Base-by-base conservation (phyloP, 2,329 filamentous ascomycete genomes). In the Pyrenochaeta sp. region DNA sequence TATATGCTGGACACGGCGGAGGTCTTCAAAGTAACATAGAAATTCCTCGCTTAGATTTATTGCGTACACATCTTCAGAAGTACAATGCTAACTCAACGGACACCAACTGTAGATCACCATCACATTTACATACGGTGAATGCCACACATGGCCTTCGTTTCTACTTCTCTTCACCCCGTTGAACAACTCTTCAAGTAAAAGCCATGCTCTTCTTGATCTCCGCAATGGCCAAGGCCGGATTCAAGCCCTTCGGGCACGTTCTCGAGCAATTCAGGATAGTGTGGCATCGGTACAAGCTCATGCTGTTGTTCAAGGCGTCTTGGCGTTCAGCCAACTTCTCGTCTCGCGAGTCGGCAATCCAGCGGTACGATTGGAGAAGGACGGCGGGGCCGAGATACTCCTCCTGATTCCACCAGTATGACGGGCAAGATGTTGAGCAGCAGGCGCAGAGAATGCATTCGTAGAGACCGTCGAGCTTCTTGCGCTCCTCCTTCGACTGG, bases 401-500 rank as follows among this genome's bases (percentile, higher is more conserved):
- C 81, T 98, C 93, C 68, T 90, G 88, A 84, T 99, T 99, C 95
- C 95, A 99, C 95, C 95, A 99, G 85, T 99, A 99, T 15, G 92
- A 97, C n/a, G 95, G 95, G 85, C 95, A 99, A 41, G 94, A 97
- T 18, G 95, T 99, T 66, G 91, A 95, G 88, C 95, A 99, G 88
- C 95, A 99, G 69, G 94, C 94, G 84, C 95, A 99, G 54, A 99
- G 89, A 79, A 99, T 98, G 82, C 95, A 99, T 82, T 99, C 95
- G 83, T 99, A 98, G 27, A 98, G 87, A 63, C 95, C 95, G 76
- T 98, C 95, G 50, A 99, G 89, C 88, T 97, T 99, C 82, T 88
- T 91, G 75, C 95, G 92, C 68, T 99, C 94, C 68, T 87, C 92
- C 79, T 92, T 94, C 69, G 84, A 90, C 81, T 98, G 95, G 64